These are phyloP conservation scores for Russula olivacea DNA, from an alignment of 768 basidiomycete genomes.

Conservation along the genomic window DNA sequence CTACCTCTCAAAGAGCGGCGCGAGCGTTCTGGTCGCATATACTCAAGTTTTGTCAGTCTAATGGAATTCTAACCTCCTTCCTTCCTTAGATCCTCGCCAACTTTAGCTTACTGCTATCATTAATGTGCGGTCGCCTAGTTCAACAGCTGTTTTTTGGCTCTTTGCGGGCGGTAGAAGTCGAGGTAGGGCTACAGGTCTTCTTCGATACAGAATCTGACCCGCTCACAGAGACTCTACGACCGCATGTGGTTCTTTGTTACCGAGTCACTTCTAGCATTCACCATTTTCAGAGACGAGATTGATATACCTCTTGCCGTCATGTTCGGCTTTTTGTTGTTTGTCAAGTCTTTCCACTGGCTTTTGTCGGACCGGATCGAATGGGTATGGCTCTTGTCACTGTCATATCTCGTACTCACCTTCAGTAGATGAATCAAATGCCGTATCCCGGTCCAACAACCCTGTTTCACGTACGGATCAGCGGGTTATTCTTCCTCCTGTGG, in stretches of 20 bases:
- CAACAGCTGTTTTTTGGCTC: constrained; percentile 90
- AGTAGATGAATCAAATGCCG: constrained; percentile 93
- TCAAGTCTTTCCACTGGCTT: constrained; percentile 98
- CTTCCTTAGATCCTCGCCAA: constrained; percentile 75
- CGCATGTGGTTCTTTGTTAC: constrained; percentile 97
- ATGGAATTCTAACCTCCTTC: not conserved
- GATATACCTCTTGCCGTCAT: constrained; percentile 88
- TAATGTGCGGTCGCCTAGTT: constrained; percentile 68
- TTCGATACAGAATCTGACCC: not conserved
- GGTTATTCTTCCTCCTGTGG: constrained; percentile 72
- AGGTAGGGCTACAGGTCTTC: constrained; percentile 48
- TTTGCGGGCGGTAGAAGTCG: constrained; percentile 81
- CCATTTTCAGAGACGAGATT: constrained; percentile 95
- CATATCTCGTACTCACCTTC: constrained; percentile 3
- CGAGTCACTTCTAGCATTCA: constrained; percentile 91
- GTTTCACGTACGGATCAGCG: constrained; percentile 82
- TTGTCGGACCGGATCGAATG: constrained; percentile 94
- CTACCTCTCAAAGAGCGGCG: constrained; percentile 85
- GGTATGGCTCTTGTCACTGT: constrained; percentile 40
- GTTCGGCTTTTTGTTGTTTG: constrained; percentile 90
- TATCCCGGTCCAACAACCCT: constrained; percentile 74
- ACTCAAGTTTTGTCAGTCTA: not conserved
- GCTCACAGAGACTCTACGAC: constrained; percentile 86
- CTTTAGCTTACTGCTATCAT: constrained; percentile 72
- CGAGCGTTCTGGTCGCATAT: constrained; percentile 76